A percentile compares a stretch with the other conserved stretches of the same genome.
These are phyloP conservation scores for Trichosanthes truncata DNA, from an alignment of 306 rosid genomes.

Conservation along the genomic window DNA sequence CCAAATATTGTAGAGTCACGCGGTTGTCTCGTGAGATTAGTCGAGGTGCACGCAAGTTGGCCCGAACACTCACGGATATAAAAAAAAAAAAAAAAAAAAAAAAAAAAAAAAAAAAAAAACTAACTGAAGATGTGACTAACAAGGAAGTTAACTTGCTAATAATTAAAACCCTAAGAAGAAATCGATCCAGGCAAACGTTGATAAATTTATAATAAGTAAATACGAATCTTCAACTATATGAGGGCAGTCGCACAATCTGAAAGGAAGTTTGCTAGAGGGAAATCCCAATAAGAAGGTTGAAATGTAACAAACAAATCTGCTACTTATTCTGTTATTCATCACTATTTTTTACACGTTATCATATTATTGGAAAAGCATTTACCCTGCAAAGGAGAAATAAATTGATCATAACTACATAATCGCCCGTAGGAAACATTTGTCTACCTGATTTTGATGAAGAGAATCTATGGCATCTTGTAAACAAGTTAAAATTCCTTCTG, in stretches of 20 bases:
- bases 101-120: too few species aligned
- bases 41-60: too few species aligned
- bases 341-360: background rate
- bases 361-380: background rate
- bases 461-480: slow-evolving; percentile 74
- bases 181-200: background rate
- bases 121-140: background rate
- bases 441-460: slow-evolving; percentile 72
- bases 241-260: background rate
- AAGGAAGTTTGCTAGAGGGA: background rate
- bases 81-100: too few species aligned
- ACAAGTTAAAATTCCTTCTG: slow-evolving; percentile 87
- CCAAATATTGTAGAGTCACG: too few species aligned
- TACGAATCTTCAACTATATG: background rate
- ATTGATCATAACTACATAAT: background rate
- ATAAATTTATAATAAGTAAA: background rate
- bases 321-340: background rate
- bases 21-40: too few species aligned
- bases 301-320: background rate
- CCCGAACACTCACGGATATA: too few species aligned
- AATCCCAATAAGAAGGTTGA: background rate
- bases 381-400: background rate
- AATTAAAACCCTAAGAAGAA: background rate
- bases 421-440: background rate
- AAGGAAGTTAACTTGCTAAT: background rate